These are phyloP conservation scores for Metschnikowia vanudenii DNA, from an alignment of 805 yeast genomes.

Conservation along the genomic window DNA sequence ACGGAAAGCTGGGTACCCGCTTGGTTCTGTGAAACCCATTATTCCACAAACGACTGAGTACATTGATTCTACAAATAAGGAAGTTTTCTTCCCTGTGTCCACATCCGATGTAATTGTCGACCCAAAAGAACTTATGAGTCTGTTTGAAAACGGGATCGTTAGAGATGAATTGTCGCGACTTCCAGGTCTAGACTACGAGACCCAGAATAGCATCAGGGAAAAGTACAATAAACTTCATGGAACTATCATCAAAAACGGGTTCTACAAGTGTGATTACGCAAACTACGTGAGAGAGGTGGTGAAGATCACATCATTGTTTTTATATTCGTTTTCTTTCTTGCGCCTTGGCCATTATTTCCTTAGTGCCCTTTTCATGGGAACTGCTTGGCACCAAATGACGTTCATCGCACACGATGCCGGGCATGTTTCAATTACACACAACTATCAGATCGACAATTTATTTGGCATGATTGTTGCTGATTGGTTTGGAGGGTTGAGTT, in stretches of 20 bases:
- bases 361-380: constrained; percentile 67
- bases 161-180: constrained; percentile 52
- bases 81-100: constrained; percentile 35
- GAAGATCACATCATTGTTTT: constrained; percentile 56
- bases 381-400: constrained; percentile 87
- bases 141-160: constrained; percentile 57
- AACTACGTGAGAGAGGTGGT: constrained; percentile 67
- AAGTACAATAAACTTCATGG: constrained; percentile 64
- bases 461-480: constrained; percentile 74
- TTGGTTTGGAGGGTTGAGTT: constrained; percentile 80
- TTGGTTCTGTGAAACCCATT: constrained; percentile 45
- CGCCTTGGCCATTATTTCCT: constrained; percentile 43
- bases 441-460: constrained; percentile 71
- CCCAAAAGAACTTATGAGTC: constrained; percentile 51
- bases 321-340: constrained; percentile 49
- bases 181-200: constrained; percentile 66
- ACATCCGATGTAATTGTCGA: constrained; percentile 41
- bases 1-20: constrained; percentile 37
- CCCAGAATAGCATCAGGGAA: constrained; percentile 56
- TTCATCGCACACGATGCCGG: constrained; percentile 92
- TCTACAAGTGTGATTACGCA: constrained; percentile 71
- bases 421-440: constrained; percentile 78
- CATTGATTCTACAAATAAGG: constrained; percentile 37
- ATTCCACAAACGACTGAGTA: constrained; percentile 47
- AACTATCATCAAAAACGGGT: constrained; percentile 52